Evolutionary conservation across 257 asterid genomes (phyloP), one percentile per base, ranked within the genome.

Genomic region (Solanum clarkiae): DNA sequence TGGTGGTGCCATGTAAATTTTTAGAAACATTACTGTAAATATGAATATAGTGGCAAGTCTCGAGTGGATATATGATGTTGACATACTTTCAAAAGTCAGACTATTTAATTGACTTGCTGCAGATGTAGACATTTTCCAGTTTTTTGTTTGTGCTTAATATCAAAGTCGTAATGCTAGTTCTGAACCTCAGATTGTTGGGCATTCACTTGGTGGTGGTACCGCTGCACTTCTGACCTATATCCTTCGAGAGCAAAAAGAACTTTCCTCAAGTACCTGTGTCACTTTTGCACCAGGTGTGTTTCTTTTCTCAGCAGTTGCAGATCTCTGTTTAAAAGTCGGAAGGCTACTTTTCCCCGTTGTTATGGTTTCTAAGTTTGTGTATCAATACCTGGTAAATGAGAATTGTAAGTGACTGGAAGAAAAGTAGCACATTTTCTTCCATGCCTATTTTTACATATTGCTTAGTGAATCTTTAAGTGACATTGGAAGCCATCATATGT

Each of bases 171-270:
- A 81, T 55, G 42, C 36, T 86, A 71, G 80, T 84, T 82, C 24
- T 65, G 63, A 82, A 80, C 80, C 91, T 85, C 91, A 94, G 98
- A 87, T 94, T 77, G 94, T 94, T 69, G 98, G 98, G 44, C 98
- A 94, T 87, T 94, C 98, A 84, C 97, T 94, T 82, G 98, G 98
- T 84, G 98, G 98, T 59, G 98, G 97, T 87, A 94, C 98, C 40
- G 97, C 98, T 62, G 98, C 98, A 47, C 88, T 94, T 83, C 93
- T 94, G 26, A 93, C 98, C 10, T 94, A 94, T 86, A 94, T 94
- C 80, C 96, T 94, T 75, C 91, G 98, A 84, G 98, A 94, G 84
- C 96, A 91, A 88, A 88, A 92, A 87, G 98, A 92, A 84, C 91
- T 94, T 59, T 89, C 94, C 22, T 88, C 95, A 75, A 87, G 91